phyloP scores from a whole-genome alignment of 108 stramenopile species.

The Aureococcus anophagefferens region DNA sequence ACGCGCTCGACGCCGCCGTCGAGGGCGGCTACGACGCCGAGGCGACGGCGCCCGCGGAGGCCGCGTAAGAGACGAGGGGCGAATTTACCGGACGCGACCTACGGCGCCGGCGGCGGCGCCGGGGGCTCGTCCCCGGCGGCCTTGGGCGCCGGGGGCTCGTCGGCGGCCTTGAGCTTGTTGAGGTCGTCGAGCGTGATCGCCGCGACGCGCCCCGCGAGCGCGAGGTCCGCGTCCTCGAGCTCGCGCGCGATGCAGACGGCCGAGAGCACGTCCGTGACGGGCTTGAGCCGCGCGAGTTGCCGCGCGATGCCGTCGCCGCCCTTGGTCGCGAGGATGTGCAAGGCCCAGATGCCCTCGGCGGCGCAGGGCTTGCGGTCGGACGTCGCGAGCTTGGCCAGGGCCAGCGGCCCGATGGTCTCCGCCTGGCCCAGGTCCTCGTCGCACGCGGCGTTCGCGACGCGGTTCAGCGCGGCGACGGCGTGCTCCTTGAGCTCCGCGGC shows the following conservation, averaged over 20 bases:
- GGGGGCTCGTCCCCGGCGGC: no score
- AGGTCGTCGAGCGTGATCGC: neutral
- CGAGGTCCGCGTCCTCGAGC: neutral
- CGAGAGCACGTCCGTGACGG: neutral
- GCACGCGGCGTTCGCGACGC: neutral
- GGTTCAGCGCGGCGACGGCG: neutral
- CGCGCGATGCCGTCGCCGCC: neutral
- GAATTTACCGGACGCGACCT: no score
- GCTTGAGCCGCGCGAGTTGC: neutral
- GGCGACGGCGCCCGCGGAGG: no score
- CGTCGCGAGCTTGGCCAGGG: neutral
- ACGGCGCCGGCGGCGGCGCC: no score
- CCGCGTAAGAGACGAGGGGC: no score
- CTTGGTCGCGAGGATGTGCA: neutral
- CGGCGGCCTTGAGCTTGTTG: no score
- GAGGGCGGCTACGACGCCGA: no score
- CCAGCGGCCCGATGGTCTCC: neutral
- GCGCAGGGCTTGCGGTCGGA: neutral
- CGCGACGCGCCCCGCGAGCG: neutral
- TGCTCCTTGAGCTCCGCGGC: neutral
- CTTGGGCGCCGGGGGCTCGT: no score
- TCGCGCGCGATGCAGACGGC: neutral
- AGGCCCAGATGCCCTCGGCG: neutral
- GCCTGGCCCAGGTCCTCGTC: neutral
- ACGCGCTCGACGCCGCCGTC: no score